Evolutionary conservation across 2,329 filamentous ascomycete species (phyloP), one percentile per base, ranked within the genome.

Genomic region (Fusarium tupiense): DNA sequence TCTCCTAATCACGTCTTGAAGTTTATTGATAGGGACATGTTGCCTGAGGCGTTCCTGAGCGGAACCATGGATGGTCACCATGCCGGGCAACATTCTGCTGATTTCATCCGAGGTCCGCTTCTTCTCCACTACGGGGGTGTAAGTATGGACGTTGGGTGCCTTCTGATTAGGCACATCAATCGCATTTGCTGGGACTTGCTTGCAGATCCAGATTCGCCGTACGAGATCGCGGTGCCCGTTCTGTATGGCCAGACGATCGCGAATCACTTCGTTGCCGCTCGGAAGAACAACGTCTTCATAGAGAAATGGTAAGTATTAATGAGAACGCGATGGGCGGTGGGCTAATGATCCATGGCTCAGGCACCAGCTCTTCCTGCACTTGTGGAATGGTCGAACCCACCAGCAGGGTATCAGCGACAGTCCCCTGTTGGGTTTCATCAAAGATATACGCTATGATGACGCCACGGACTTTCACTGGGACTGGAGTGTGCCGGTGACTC

Each of bases 321-420:
- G 4, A n/a, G 19, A 17, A 33, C 22, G 3, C 16, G 14, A 47
- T 46, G 5, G 0, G 19, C 3, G 8, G 19, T 9, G 4, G 16
- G 14, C 14, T 50, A 19, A 33, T 33, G 4, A n/a, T 50, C 20
- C 31, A n/a, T 33, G 6, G 20, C 19, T 19, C 14, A 33, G 47
- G 47, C 47, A 50, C 22, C 10, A 50, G 22, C 20, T 50, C 7
- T 33, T 24, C 6, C 0, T 33, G 22, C 29, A 50, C n/a, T 26
- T 50, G 29, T 50, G 22, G 47, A 19, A 33, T 6, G 47, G 47
- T 5, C 22, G 47, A 33, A 50, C 22, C 22, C 5, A 33, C 7
- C 20, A 33, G 29, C 9, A 17, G 2, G 47, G 47, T 6, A 33
- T 50, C 14, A 50, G 29, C 22, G 47, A 50, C 22, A 50, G 11